A percentile compares a stretch with the other conserved stretches of the same genome.
Evolutionary conservation across 208 protist species (phyloP).

Genomic region (Acanthamoeba royreba): DNA sequence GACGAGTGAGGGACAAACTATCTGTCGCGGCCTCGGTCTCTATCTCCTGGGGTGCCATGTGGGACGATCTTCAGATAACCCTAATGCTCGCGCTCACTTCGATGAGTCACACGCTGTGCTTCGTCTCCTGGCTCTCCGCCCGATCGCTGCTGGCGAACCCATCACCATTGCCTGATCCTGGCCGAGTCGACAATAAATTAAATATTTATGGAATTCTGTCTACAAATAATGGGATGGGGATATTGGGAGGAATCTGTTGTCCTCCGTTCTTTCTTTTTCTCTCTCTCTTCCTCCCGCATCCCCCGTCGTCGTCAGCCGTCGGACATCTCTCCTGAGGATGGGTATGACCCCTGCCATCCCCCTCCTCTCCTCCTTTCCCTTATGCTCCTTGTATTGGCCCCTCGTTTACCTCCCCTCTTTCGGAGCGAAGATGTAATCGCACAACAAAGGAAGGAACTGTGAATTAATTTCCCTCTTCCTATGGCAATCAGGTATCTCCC

Average conservation of each 20-base stretch:
- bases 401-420: not conserved
- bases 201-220: not conserved
- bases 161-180: not conserved
- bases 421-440: not conserved
- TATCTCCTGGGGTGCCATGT: not conserved
- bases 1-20: not conserved
- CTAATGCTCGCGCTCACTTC: not conserved
- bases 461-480: not conserved
- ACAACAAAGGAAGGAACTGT: not conserved
- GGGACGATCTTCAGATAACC: not conserved
- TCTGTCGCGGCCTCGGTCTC: not conserved
- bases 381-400: not conserved
- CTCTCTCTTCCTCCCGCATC: not conserved
- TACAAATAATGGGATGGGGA: not conserved
- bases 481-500: slow-evolving; percentile 97
- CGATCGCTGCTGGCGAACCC: not conserved
- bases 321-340: not conserved
- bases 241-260: not conserved
- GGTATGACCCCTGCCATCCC: not conserved
- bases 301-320: not conserved
- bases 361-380: not conserved
- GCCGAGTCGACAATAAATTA: not conserved
- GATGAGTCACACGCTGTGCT: not conserved
- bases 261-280: not conserved
- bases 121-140: not conserved